These are phyloP conservation scores for Suillus luteus DNA, from an alignment of 768 basidiomycete genomes.

Conservation along the genomic window DNA sequence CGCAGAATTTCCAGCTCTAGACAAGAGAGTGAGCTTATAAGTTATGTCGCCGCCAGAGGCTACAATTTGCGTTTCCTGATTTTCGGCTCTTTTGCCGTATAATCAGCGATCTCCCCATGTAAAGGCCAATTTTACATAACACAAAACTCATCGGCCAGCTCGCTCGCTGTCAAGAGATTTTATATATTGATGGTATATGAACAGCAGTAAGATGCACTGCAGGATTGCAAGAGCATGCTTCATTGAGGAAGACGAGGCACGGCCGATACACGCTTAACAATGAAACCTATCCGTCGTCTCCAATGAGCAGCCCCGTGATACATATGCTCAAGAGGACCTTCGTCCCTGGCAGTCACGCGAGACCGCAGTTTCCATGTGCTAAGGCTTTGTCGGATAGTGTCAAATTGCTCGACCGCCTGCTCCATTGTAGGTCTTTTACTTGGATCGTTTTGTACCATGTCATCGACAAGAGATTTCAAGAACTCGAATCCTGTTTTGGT, in stretches of 20 bases:
- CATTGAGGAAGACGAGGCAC: not conserved
- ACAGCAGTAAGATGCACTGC: not conserved
- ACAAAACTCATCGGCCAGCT: too few species aligned
- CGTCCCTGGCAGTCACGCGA: slow-evolving; percentile 23
- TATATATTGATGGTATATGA: not conserved
- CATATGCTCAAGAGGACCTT: slow-evolving; percentile 18
- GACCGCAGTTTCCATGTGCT: slow-evolving; percentile 28
- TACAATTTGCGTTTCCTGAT: too few species aligned
- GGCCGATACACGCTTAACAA: slow-evolving; percentile 1
- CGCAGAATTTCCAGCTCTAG: too few species aligned
- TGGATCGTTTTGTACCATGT: slow-evolving; percentile 28
- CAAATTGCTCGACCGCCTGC: slow-evolving; percentile 24
- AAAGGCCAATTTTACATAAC: too few species aligned
- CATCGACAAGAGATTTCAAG: slow-evolving; percentile 20
- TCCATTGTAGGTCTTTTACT: slow-evolving; percentile 25
- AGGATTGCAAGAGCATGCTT: not conserved
- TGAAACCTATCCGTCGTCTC: slow-evolving; percentile 24
- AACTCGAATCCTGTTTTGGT: slow-evolving; percentile 23
- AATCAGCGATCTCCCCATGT: too few species aligned
- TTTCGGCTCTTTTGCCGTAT: too few species aligned
- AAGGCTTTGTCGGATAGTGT: slow-evolving; percentile 13
- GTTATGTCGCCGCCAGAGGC: too few species aligned
- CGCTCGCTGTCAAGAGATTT: not conserved
- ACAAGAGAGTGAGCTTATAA: too few species aligned
- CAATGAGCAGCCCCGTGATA: slow-evolving; percentile 24